Conservation (phyloP, 208 protist species). For the Wallacemonas sp. region DNA sequence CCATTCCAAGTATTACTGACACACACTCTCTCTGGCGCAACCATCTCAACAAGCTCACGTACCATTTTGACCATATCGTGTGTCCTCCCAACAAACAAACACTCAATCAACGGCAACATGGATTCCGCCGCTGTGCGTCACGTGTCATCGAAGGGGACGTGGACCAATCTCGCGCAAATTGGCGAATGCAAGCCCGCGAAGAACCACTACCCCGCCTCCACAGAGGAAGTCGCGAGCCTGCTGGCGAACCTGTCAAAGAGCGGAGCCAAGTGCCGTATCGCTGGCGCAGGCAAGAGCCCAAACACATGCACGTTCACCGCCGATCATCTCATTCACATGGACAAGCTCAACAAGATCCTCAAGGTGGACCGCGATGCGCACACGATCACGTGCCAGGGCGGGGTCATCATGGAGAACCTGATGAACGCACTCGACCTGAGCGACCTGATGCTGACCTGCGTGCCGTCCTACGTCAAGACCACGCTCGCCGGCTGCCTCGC, state of each 20-base stretch:
- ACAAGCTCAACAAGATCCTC: constrained; percentile 46
- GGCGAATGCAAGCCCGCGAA: constrained; percentile 38
- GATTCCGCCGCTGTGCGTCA: neutral
- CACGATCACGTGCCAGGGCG: constrained; percentile 55
- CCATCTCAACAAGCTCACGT: too few species aligned
- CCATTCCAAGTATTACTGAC: too few species aligned
- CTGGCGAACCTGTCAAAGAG: constrained; percentile 24
- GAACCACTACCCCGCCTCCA: constrained; percentile 49
- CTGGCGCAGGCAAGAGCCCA: constrained; percentile 58
- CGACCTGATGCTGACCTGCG: constrained; percentile 65
- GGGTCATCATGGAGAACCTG: constrained; percentile 46
- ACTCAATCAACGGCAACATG: neutral
- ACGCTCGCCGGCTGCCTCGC: constrained; percentile 62
- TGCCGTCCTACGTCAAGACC: constrained; percentile 65
- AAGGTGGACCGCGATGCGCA: constrained; percentile 34
- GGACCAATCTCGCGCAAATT: constrained; percentile 71
- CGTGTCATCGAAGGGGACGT: constrained; percentile 16
- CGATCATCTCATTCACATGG: constrained; percentile 59
- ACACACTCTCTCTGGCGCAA: too few species aligned
- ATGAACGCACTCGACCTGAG: constrained; percentile 42
- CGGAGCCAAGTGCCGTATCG: constrained; percentile 53
- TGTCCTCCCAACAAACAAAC: constrained; percentile 1
- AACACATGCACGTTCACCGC: constrained; percentile 61
- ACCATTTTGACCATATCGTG: too few species aligned
- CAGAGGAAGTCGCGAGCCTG: constrained; percentile 26